phyloP scores from a whole-genome alignment of 768 basidiomycete genomes.

The Tylopilus rubrobrunneus region DNA sequence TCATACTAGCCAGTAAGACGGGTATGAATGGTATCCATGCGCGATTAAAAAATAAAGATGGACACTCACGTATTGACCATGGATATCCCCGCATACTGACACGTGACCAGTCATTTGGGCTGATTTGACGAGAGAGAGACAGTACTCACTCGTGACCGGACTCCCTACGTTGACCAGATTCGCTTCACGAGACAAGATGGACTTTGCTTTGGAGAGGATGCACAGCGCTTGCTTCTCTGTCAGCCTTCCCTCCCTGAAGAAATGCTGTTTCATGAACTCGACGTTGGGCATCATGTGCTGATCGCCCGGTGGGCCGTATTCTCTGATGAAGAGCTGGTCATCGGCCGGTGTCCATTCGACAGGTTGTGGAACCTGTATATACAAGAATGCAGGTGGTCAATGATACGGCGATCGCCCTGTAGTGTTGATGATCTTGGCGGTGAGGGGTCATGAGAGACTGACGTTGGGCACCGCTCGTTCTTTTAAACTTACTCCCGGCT shows the following conservation, averaged over 20 bases:
- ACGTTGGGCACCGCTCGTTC: constrained; percentile 33
- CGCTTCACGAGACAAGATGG: constrained; percentile 67
- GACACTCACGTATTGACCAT: constrained; percentile 86
- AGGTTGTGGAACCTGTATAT: constrained; percentile 64
- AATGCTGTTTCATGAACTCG: constrained; percentile 81
- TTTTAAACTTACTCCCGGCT: constrained; percentile 17
- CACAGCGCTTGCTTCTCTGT: constrained; percentile 82
- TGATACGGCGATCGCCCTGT: constrained; percentile 22
- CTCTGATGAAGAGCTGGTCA: constrained; percentile 61
- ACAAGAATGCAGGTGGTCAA: constrained; percentile 18
- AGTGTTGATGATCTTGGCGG: constrained; percentile 8
- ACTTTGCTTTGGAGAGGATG: constrained; percentile 68
- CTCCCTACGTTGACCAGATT: constrained; percentile 86
- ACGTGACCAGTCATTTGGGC: constrained; percentile 3
- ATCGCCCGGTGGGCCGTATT: constrained; percentile 38
- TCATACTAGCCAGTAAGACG: constrained; percentile 64
- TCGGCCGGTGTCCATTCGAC: constrained; percentile 62
- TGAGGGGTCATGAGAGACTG: constrained; percentile 22
- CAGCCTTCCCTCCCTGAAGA: constrained; percentile 80
- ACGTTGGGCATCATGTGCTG: constrained; percentile 61
- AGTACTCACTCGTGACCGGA: constrained; percentile 78
- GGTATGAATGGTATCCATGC: constrained; percentile 1
- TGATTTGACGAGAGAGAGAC: constrained; percentile 1
- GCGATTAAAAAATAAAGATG: constrained; percentile 63
- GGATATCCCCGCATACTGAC: constrained; percentile 93